These are phyloP conservation scores for Solanum bukasovii DNA, from an alignment of 257 asterid genomes.

Conservation along the genomic window DNA sequence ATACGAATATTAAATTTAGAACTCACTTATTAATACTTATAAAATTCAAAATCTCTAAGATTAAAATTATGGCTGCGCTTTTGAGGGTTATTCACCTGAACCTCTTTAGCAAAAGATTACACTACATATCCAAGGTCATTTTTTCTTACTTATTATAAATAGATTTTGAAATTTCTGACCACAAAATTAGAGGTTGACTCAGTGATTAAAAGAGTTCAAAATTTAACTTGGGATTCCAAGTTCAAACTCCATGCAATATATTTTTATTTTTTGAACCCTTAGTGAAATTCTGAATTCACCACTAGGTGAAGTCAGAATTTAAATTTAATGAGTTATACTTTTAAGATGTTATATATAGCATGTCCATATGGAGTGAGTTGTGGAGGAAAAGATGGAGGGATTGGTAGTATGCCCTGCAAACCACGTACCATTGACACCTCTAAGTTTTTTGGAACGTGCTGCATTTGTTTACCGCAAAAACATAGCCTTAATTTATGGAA, in stretches of 20 bases:
- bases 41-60: too few species aligned
- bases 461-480: slow-evolving; percentile 16
- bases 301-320: not conserved
- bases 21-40: not conserved
- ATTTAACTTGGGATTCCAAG: too few species aligned
- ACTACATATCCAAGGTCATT: too few species aligned
- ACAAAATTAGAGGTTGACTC: too few species aligned
- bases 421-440: slow-evolving; percentile 19
- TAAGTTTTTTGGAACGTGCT: slow-evolving; percentile 25
- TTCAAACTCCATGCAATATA: not conserved
- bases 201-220: too few species aligned
- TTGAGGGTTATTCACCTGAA: not conserved
- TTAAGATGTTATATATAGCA: not conserved
- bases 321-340: not conserved
- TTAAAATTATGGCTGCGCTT: not conserved
- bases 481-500: slow-evolving; percentile 14
- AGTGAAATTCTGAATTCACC: too few species aligned
- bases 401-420: slow-evolving; percentile 4
- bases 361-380: not conserved
- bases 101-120: too few species aligned
- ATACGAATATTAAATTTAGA: too few species aligned
- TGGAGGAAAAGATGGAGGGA: slow-evolving; percentile 3
- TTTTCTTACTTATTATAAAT: too few species aligned
- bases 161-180: too few species aligned
- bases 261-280: not conserved